Percentiles rank a stretch among this genome's conserved stretches.
phyloP scores from a whole-genome alignment of 2,329 filamentous ascomycete species.

The Claviceps africana region DNA sequence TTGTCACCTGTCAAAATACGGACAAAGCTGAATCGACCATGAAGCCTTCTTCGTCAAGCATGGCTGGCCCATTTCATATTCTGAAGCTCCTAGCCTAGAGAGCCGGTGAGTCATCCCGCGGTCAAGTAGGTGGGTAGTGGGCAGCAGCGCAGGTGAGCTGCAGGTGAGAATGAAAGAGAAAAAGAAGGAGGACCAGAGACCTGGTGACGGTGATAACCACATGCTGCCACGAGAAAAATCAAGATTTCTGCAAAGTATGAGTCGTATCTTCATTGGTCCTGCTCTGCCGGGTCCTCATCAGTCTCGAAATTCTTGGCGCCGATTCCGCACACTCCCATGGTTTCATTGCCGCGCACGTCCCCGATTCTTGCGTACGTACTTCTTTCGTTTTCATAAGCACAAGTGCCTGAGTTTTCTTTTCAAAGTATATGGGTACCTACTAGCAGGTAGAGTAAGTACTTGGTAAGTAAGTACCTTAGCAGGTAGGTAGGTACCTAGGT shows the following conservation, averaged over 20 bases:
- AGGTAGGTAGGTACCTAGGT: not conserved
- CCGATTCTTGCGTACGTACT: not conserved
- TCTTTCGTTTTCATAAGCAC: not conserved
- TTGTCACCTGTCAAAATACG: not conserved
- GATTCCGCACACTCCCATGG: not conserved
- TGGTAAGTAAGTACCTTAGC: not conserved
- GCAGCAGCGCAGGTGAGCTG: not conserved
- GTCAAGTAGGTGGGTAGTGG: no score
- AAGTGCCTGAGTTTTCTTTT: not conserved
- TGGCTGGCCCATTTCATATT: not conserved
- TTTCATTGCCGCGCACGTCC: not conserved
- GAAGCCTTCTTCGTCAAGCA: not conserved
- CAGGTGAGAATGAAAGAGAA: not conserved
- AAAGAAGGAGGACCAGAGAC: not conserved
- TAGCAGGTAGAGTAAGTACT: not conserved
- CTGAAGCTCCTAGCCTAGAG: not conserved
- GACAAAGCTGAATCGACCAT: not conserved
- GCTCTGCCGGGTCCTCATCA: not conserved
- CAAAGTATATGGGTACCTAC: not conserved
- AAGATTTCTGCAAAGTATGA: not conserved
- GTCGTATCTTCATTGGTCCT: not conserved
- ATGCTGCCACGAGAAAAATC: not conserved
- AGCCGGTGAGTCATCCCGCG: not conserved
- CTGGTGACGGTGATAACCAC: not conserved
- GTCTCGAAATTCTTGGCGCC: not conserved